These are phyloP conservation scores for Amphichorda felina DNA, from an alignment of 2,329 filamentous ascomycete species.

Conservation along the genomic window DNA sequence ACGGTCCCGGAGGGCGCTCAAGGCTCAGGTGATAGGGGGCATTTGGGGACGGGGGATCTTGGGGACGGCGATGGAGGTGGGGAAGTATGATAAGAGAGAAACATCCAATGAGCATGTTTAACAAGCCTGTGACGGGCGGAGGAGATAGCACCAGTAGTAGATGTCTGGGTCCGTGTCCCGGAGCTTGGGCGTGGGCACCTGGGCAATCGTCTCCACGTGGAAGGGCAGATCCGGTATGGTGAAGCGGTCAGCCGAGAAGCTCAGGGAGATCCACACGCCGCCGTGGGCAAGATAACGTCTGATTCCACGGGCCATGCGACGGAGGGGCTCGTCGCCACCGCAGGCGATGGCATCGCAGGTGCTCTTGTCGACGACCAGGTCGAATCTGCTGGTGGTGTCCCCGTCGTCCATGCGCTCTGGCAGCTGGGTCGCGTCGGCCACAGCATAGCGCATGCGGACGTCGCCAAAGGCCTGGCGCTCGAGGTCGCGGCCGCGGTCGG, in stretches of 20 bases:
- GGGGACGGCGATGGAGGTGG: too few relatives aligned
- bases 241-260: slow-evolving; percentile 31
- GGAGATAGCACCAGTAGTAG: slow-evolving; percentile 31
- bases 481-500: slow-evolving; percentile 26
- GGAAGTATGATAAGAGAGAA: too few relatives aligned
- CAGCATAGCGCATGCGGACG: slow-evolving; percentile 27
- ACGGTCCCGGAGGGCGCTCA: too few relatives aligned
- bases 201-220: slow-evolving; percentile 26
- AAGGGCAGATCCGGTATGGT: slow-evolving; percentile 24
- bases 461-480: slow-evolving; percentile 30
- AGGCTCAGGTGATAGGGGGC: too few relatives aligned
- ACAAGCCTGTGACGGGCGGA: too few relatives aligned
- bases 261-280: slow-evolving; percentile 35
- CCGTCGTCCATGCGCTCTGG: slow-evolving; percentile 4
- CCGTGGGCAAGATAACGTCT: slow-evolving; percentile 17
- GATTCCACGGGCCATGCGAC: slow-evolving; percentile 25
- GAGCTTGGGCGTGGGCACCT: slow-evolving; percentile 26
- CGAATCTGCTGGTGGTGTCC: slow-evolving; percentile 16
- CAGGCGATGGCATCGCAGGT: slow-evolving; percentile 36
- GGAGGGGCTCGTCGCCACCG: slow-evolving; percentile 23
- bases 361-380: slow-evolving; percentile 36
- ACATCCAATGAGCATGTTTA: too few relatives aligned
- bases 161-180: slow-evolving; percentile 31
- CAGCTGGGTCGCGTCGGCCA: slow-evolving; percentile 32
- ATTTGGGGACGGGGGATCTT: too few relatives aligned